A percentile compares a stretch with the other conserved stretches of the same genome.
These are phyloP conservation scores for Arthrobotrys conoides DNA, from an alignment of 2,329 filamentous ascomycete species.

Conservation along the genomic window DNA sequence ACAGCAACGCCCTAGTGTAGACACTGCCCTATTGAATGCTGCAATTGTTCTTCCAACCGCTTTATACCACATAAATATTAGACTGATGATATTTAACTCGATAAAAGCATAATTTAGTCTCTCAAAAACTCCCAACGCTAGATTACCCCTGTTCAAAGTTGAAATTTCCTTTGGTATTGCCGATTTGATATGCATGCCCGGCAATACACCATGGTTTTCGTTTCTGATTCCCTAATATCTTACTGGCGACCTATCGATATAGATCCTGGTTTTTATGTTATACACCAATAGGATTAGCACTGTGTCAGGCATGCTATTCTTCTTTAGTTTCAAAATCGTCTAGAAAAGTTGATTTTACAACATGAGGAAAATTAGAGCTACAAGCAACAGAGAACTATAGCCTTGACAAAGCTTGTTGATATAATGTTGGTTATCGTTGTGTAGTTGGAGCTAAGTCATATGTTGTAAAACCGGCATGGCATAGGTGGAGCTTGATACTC, in stretches of 20 bases:
- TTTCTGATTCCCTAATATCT: background rate
- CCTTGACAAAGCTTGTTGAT: constrained; percentile 2
- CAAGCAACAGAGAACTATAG: background rate
- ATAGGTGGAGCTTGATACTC: background rate
- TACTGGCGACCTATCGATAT: background rate
- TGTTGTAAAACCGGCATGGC: background rate
- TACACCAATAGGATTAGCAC: too few species aligned
- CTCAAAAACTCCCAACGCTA: background rate
- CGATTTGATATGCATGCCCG: background rate
- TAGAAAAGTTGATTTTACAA: constrained; percentile 20
- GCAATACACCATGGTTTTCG: background rate
- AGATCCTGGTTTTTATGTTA: background rate
- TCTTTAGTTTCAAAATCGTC: constrained; percentile 15
- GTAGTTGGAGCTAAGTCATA: background rate
- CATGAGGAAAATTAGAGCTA: background rate
- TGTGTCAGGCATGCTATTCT: background rate
- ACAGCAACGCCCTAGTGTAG: background rate
- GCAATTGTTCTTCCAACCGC: background rate
- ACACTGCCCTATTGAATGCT: background rate
- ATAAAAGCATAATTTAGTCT: background rate
- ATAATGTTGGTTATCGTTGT: constrained; percentile 4
- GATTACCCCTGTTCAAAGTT: background rate
- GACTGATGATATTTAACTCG: background rate
- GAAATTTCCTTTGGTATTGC: background rate
- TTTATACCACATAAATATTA: background rate